A percentile compares a stretch with the other conserved stretches of the same genome.
These are phyloP conservation scores for Lentinula detonsa DNA, from an alignment of 768 basidiomycete species.

Conservation along the genomic window DNA sequence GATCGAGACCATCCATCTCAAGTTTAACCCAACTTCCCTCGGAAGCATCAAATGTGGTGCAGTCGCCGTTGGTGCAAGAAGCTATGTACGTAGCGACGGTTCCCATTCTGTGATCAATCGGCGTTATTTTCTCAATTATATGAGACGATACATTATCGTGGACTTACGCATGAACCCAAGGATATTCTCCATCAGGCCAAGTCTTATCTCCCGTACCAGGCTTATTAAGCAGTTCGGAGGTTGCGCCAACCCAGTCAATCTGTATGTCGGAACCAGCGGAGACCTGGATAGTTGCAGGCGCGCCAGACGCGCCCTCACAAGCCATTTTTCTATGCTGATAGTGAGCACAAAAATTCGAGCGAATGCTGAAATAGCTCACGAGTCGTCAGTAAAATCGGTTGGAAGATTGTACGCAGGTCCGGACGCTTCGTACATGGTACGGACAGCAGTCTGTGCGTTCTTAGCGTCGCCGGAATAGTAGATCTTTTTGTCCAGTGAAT, in stretches of 20 bases:
- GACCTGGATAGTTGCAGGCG: conserved; percentile 13
- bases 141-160: too few relatives aligned
- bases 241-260: conserved; percentile 17
- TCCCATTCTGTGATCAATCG: conserved; percentile 13
- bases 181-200: conserved; percentile 11
- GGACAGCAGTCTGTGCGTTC: conserved; percentile 14
- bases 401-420: conserved; percentile 13
- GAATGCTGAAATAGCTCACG: conserved; percentile 7
- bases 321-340: conserved; percentile 14
- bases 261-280: conserved; percentile 12
- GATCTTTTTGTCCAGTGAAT: conserved; percentile 3
- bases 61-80: conserved; percentile 16
- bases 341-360: background rate
- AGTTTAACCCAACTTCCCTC: conserved; percentile 18
- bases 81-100: conserved; percentile 18
- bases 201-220: conserved; percentile 12
- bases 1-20: conserved; percentile 15
- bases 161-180: conserved; percentile 20
- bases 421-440: conserved; percentile 16
- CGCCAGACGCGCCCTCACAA: conserved; percentile 14
- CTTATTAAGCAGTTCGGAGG: conserved; percentile 13
- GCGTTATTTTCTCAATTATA: too few relatives aligned
- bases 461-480: conserved; percentile 13
- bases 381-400: conserved; percentile 13
- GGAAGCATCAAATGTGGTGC: conserved; percentile 16